A percentile compares a stretch with the other conserved stretches of the same genome.
These are phyloP conservation scores for Blastobotrys parvus DNA, from an alignment of 805 yeast species.

Conservation along the genomic window DNA sequence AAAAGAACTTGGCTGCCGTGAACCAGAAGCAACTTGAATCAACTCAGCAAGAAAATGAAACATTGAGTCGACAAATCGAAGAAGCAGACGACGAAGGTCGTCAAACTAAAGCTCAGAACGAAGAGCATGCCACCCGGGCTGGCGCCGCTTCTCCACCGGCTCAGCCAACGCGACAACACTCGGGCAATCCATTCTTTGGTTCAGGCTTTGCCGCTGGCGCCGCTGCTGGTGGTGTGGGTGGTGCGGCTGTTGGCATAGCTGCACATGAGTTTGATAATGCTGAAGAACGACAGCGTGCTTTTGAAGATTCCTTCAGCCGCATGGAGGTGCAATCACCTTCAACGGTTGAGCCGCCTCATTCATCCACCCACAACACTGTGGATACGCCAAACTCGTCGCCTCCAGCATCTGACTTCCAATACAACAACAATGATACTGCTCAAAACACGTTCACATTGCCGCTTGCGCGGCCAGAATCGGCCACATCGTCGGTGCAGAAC, in stretches of 20 bases:
- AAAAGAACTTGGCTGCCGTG: constrained; percentile 55
- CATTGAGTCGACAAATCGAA: constrained; percentile 20
- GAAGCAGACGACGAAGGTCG: constrained; percentile 31
- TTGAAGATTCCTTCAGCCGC: constrained; percentile 21
- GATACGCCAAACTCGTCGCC: constrained; percentile 25
- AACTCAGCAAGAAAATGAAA: constrained; percentile 40
- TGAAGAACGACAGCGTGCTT: constrained; percentile 2
- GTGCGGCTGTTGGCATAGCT: too few species aligned
- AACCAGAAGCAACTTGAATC: constrained; percentile 63
- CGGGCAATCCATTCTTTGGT: constrained; percentile 14
- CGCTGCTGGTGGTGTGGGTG: not conserved
- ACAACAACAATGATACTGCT: constrained; percentile 11
- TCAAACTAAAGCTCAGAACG: not conserved
- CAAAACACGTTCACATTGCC: constrained; percentile 35
- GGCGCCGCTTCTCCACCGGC: not conserved
- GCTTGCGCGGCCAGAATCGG: constrained; percentile 60
- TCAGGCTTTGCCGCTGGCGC: not conserved
- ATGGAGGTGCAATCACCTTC: constrained; percentile 20
- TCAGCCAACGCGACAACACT: constrained; percentile 1
- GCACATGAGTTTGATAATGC: not conserved
- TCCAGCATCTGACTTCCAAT: constrained; percentile 22
- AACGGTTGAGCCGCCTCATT: constrained; percentile 19
- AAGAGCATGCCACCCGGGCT: not conserved
- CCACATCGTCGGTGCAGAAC: constrained; percentile 85
- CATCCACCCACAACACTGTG: constrained; percentile 18